Percentiles rank a stretch among this genome's conserved stretches.
phyloP scores from a whole-genome alignment of 495 filamentous ascomycete genomes.

The Rhypophila decipiens region DNA sequence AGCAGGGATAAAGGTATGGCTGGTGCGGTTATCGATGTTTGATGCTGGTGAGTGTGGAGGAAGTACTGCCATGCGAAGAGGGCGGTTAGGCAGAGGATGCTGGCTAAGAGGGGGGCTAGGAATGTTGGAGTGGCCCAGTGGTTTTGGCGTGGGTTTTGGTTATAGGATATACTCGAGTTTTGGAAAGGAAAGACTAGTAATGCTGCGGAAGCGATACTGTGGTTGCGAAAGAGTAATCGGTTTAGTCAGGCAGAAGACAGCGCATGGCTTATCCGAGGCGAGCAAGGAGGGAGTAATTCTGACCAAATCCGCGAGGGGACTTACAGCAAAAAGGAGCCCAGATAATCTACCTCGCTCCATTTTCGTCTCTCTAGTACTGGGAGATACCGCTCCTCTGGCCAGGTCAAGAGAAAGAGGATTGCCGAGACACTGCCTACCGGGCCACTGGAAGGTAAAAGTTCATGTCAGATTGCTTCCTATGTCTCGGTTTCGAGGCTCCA shows the following conservation, averaged over 20 bases:
- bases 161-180: constrained; percentile 37
- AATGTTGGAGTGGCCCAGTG: constrained; percentile 39
- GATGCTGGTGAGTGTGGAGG: constrained; percentile 19
- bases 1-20: constrained; percentile 24
- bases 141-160: no score
- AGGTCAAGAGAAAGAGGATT: constrained; percentile 39
- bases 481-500: not conserved
- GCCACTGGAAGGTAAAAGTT: constrained; percentile 21
- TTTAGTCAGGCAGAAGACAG: not conserved
- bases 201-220: constrained; percentile 44
- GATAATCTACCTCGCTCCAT: constrained; percentile 46
- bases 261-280: no score
- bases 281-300: not conserved
- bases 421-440: constrained; percentile 46
- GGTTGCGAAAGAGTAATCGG: not conserved
- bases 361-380: constrained; percentile 24
- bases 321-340: constrained; percentile 47
- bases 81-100: constrained; percentile 31
- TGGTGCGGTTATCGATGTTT: constrained; percentile 11
- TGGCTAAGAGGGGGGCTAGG: constrained; percentile 37
- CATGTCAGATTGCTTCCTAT: not conserved
- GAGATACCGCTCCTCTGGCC: constrained; percentile 34
- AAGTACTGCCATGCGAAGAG: constrained; percentile 40
- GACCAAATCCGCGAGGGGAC: not conserved
- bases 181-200: constrained; percentile 57